These are phyloP conservation scores for Mallotus nudiflorus DNA, from an alignment of 345 rosid species.

Conservation along the genomic window DNA sequence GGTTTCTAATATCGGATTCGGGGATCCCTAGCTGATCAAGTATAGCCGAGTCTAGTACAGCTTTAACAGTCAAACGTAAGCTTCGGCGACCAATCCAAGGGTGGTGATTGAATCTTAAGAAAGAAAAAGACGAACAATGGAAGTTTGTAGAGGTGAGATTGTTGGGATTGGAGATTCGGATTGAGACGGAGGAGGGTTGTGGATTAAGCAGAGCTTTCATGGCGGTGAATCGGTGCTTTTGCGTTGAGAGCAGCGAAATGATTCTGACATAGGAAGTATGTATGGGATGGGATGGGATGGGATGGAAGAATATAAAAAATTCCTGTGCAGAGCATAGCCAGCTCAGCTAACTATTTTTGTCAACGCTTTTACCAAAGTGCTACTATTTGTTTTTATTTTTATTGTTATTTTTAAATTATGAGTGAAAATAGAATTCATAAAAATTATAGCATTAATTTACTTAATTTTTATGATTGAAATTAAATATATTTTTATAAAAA, in stretches of 20 bases:
- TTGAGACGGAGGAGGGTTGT: conserved; percentile 37
- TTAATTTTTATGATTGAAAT: too few species aligned
- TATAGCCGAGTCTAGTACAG: conserved; percentile 46
- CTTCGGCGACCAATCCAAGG: conserved; percentile 34
- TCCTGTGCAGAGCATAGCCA: too few species aligned
- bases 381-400: background rate
- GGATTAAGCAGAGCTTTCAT: conserved; percentile 62
- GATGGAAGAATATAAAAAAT: too few species aligned
- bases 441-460: too few species aligned
- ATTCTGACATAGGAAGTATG: background rate
- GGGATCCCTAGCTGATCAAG: conserved; percentile 61
- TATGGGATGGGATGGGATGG: too few species aligned
- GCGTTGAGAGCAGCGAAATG: background rate
- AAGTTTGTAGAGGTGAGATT: conserved; percentile 7
- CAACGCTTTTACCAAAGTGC: background rate
- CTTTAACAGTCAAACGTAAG: conserved; percentile 30
- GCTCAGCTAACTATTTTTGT: background rate
- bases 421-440: too few species aligned
- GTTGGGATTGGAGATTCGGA: conserved; percentile 26
- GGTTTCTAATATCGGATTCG: conserved; percentile 62
- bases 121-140: conserved; percentile 14
- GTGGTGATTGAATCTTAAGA: conserved; percentile 29
- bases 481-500: too few species aligned
- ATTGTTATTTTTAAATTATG: too few species aligned
- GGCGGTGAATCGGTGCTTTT: conserved; percentile 11